Evolutionary conservation across 371 early-diverging fungal genomes (phyloP), one percentile per base, ranked within the genome.

Genomic region (Capillidium heterosporum): DNA sequence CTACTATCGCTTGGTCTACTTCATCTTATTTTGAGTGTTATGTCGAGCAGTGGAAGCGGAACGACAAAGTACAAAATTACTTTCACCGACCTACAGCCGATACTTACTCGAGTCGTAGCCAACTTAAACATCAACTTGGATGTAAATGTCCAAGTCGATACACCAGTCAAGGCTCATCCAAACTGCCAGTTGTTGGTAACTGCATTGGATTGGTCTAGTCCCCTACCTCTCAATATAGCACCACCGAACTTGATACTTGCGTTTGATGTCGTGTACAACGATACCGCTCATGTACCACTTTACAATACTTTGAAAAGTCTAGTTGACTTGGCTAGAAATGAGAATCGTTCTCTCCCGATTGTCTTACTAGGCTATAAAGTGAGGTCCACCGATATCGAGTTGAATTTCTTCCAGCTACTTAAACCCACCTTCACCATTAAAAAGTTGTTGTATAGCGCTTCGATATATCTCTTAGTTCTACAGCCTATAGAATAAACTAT

Each of bases 191-290:
- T 19, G 3, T 48, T 48, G n/a, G 43, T 11, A 43, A 4, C 5
- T 11, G 43, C 43, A 4, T 43, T n/a, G 4, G 11, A 43, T 21
- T 43, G 11, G n/a, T 21, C n/a, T 3, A 43, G n/a, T n/a, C 21
- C n/a, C n/a, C n/a, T 21, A n/a, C 11, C 11, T 35, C 21, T n/a
- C 21, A n/a, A 43, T 10, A 11, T 43, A 10, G 3, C 43, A 3
- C n/a, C 43, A 43, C 11, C 43, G 3, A 19, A 19, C 35, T 35
- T 35, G 35, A 51, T 51, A 32, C 13, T 51, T 15, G 51, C 51
- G 17, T 51, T 32, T 51, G 51, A 51, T 51, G 51, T 51, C 5
- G 35, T 51, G 2, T 51, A 51, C 23, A 51, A 51, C 24, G 23
- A 51, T 32, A 24, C 31, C n/a, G 35, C 51, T 21, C 35, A 51